These are phyloP conservation scores for Taiozyma onychis DNA, from an alignment of 1,139 yeast genomes.

Conservation along the genomic window DNA sequence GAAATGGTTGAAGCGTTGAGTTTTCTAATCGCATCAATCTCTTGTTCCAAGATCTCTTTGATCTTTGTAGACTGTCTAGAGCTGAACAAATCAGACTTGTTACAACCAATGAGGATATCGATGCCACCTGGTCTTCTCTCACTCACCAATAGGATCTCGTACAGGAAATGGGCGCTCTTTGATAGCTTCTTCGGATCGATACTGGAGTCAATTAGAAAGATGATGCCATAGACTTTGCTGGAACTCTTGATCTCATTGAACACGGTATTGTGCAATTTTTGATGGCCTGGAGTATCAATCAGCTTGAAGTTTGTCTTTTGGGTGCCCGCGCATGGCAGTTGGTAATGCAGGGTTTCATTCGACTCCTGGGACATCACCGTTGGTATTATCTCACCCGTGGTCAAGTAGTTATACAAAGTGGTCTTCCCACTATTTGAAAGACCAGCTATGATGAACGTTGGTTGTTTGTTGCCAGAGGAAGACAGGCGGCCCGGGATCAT, in stretches of 20 bases:
- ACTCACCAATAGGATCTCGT: conserved; percentile 48
- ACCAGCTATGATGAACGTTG: conserved; percentile 69
- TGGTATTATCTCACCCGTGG: conserved; percentile 22
- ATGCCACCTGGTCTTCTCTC: conserved; percentile 58
- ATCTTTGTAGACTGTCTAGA: conserved; percentile 66
- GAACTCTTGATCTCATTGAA: conserved; percentile 42
- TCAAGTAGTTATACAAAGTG: conserved; percentile 39
- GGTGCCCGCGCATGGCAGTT: conserved; percentile 30
- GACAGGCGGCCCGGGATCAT: conserved; percentile 20
- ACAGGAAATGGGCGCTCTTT: conserved; percentile 47
- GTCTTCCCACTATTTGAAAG: conserved; percentile 76
- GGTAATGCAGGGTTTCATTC: conserved; percentile 30
- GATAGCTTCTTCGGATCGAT: conserved; percentile 38
- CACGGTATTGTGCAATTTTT: conserved; percentile 54
- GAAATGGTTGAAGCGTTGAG: conserved; percentile 37
- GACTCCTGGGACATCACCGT: conserved; percentile 44
- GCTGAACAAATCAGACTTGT: conserved; percentile 80
- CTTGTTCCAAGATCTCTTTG: conserved; percentile 51
- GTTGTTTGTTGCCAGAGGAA: conserved; percentile 30
- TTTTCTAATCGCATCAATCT: conserved; percentile 52
- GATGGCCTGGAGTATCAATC: conserved; percentile 84
- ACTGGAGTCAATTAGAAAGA: conserved; percentile 67
- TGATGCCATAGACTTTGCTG: conserved; percentile 47
- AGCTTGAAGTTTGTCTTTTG: conserved; percentile 35
- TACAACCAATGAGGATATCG: conserved; percentile 71